These are phyloP conservation scores for Trifolium dubium DNA, from an alignment of 306 rosid genomes.

Conservation along the genomic window DNA sequence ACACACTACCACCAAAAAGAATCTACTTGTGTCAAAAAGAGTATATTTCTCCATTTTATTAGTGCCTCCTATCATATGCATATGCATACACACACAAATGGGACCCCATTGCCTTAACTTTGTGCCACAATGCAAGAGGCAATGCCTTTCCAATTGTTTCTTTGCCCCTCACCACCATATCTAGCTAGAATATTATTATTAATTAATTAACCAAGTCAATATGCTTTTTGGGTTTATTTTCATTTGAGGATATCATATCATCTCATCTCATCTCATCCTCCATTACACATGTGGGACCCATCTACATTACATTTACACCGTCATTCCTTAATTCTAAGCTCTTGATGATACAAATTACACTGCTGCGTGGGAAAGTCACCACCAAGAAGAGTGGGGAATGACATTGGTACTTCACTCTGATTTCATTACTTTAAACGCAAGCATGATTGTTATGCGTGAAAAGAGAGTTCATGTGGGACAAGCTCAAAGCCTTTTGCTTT, in stretches of 20 bases:
- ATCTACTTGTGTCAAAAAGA: no score
- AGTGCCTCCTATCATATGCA: slow-evolving; percentile 33
- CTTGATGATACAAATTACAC: slow-evolving; percentile 5
- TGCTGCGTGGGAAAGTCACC: slow-evolving; percentile 34
- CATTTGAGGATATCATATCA: background rate
- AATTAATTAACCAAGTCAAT: slow-evolving; percentile 21
- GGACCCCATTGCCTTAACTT: slow-evolving; percentile 63
- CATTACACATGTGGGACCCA: slow-evolving; percentile 26
- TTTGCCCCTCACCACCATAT: slow-evolving; percentile 40
- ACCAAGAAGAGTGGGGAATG: slow-evolving; percentile 45
- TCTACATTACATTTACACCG: background rate
- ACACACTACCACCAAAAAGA: slow-evolving; percentile 11
- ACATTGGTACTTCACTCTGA: slow-evolving; percentile 40
- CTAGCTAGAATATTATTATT: slow-evolving; percentile 22
- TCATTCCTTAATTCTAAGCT: slow-evolving; percentile 1
- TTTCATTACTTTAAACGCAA: slow-evolving; percentile 68
- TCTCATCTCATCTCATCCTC: slow-evolving; percentile 2
- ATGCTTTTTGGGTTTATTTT: slow-evolving; percentile 12
- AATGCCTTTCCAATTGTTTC: slow-evolving; percentile 54
- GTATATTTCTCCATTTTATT: slow-evolving; percentile 9
- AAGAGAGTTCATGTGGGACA: slow-evolving; percentile 73
- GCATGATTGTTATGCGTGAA: slow-evolving; percentile 63
- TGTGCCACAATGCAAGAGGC: slow-evolving; percentile 59
- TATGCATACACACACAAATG: slow-evolving; percentile 10
- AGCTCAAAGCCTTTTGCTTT: slow-evolving; percentile 44